Percentiles rank a stretch among this genome's conserved stretches.
phyloP scores from a whole-genome alignment of 345 rosid genomes.

The Salix koriyanagi region DNA sequence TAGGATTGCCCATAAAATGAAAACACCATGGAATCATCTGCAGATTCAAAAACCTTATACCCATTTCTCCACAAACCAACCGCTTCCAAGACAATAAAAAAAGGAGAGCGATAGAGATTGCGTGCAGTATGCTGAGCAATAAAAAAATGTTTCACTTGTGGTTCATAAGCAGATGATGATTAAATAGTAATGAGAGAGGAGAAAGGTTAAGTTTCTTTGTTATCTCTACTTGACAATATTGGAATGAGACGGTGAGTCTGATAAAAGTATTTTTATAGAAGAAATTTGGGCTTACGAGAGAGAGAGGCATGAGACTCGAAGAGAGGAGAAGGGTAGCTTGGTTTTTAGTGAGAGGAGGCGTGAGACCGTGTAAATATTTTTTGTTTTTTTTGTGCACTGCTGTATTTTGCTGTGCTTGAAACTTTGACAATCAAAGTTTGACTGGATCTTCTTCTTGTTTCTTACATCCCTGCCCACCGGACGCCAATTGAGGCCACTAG shows the following conservation, averaged over 20 bases:
- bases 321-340: background rate
- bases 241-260: background rate
- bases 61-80: constrained; percentile 1
- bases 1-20: constrained; percentile 28
- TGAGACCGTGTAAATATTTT: background rate
- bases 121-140: background rate
- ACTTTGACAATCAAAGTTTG: constrained; percentile 32
- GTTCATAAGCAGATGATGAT: background rate
- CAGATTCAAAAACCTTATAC: constrained; percentile 25
- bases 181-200: background rate
- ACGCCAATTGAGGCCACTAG: constrained; percentile 33
- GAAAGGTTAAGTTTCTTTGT: background rate
- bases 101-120: background rate
- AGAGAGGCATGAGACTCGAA: background rate
- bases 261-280: background rate
- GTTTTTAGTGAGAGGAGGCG: background rate
- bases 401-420: constrained; percentile 13
- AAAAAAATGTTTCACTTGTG: background rate
- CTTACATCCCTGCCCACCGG: constrained; percentile 8
- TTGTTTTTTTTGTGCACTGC: constrained; percentile 7
- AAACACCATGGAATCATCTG: constrained; percentile 30
- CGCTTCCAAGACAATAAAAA: too few species aligned
- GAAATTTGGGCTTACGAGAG: background rate
- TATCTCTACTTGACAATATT: background rate
- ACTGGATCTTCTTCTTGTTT: constrained; percentile 16